These are phyloP conservation scores for Nemania bipapillata DNA, from an alignment of 2,329 filamentous ascomycete genomes.

Conservation along the genomic window DNA sequence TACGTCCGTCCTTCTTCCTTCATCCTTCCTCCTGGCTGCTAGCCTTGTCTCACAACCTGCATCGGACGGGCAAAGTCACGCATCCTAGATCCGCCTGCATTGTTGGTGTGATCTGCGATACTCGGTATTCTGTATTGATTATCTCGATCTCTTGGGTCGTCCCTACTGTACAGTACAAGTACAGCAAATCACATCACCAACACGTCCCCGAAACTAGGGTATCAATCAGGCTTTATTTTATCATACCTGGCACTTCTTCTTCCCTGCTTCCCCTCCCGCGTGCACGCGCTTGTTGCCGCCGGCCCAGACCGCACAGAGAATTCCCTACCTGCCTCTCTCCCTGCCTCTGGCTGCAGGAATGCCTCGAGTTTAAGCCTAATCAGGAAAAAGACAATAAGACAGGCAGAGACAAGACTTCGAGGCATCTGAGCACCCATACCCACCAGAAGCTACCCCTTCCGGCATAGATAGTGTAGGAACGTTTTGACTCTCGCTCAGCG, in stretches of 20 bases:
- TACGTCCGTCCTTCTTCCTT: constrained; percentile 25
- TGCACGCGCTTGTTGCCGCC: constrained; percentile 32
- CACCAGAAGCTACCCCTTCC: constrained; percentile 16
- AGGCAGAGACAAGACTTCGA: constrained; percentile 33
- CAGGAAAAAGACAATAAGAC: constrained; percentile 31
- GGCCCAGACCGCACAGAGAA: constrained; percentile 34
- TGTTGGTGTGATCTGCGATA: constrained; percentile 8
- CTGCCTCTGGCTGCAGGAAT: constrained; percentile 29
- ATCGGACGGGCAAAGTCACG: constrained; percentile 31
- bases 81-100: constrained; percentile 37
- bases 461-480: constrained; percentile 17
- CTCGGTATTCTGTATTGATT: constrained; percentile 18
- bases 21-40: constrained; percentile 32
- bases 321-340: constrained; percentile 19
- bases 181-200: constrained; percentile 18
- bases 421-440: constrained; percentile 17
- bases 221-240: constrained; percentile 23
- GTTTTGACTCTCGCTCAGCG: constrained; percentile 30
- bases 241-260: background rate
- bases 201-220: constrained; percentile 10
- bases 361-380: constrained; percentile 34
- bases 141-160: constrained; percentile 21
- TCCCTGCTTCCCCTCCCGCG: constrained; percentile 15
- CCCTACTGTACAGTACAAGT: background rate
- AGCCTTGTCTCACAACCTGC: constrained; percentile 40